Conservation (phyloP, 2,329 filamentous ascomycete species). For the Epichloe brachyelytri region DNA sequence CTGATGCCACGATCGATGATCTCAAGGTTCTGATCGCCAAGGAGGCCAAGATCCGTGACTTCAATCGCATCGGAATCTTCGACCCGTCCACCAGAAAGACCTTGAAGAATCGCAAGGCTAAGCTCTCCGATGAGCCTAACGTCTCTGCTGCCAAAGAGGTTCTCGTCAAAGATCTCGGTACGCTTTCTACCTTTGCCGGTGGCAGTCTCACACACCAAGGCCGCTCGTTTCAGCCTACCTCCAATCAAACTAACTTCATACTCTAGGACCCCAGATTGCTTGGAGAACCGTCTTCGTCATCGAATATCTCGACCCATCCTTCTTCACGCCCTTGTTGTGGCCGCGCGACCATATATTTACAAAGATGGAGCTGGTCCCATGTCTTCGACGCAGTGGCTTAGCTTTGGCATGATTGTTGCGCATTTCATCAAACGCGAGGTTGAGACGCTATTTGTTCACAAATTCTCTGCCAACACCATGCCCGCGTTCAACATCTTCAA, state of each 20-base stretch:
- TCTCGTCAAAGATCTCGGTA: constrained; percentile 89
- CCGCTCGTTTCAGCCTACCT: no score
- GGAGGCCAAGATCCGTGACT: constrained; percentile 37
- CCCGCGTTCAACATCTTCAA: constrained; percentile 82
- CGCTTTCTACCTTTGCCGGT: constrained; percentile 12
- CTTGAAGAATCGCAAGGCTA: constrained; percentile 47
- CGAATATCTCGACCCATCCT: constrained; percentile 85
- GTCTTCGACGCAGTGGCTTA: constrained; percentile 57
- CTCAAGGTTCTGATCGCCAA: constrained; percentile 43
- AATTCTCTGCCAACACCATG: constrained; percentile 93
- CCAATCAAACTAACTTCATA: not conserved
- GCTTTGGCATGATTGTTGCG: constrained; percentile 58
- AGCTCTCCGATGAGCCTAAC: constrained; percentile 33
- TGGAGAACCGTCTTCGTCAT: constrained; percentile 93
- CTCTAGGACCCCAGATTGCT: constrained; percentile 66
- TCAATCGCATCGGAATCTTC: constrained; percentile 50
- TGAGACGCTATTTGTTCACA: constrained; percentile 89
- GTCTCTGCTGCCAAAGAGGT: constrained; percentile 43
- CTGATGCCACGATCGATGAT: constrained; percentile 44
- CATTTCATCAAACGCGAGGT: constrained; percentile 95
- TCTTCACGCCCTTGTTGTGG: constrained; percentile 66
- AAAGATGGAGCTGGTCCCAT: constrained; percentile 34
- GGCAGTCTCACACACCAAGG: no score
- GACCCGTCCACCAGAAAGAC: constrained; percentile 49
- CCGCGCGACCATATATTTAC: constrained; percentile 53